Conservation (phyloP, 1,284 basidiomycete genomes). For the Rhodotorula sp. region DNA sequence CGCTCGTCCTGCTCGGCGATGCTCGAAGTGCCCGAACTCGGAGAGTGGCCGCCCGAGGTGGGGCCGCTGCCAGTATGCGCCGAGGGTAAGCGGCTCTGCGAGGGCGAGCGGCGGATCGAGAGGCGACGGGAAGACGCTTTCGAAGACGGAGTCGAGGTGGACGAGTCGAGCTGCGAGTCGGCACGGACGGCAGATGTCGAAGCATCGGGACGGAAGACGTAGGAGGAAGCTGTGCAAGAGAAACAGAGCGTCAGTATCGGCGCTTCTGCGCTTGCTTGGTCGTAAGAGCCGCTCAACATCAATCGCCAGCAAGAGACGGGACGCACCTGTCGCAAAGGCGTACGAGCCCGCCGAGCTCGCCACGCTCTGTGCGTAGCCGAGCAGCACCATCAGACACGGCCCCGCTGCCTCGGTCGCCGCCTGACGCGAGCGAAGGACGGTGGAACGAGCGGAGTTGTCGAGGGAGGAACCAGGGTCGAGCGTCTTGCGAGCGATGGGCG, state of each 20-base stretch:
- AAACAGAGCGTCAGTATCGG: background rate
- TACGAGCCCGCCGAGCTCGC: slow-evolving; percentile 15
- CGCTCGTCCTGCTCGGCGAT: slow-evolving; percentile 2
- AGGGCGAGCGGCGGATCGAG: slow-evolving; percentile 9
- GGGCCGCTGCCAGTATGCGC: background rate
- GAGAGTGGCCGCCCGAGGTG: background rate
- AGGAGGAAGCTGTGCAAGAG: slow-evolving; percentile 9
- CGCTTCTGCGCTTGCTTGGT: too few relatives aligned
- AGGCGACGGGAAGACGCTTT: slow-evolving; percentile 8
- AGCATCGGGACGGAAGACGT: slow-evolving; percentile 13
- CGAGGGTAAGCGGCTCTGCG: background rate
- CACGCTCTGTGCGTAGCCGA: slow-evolving; percentile 16
- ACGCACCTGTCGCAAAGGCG: slow-evolving; percentile 25
- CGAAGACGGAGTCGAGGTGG: background rate
- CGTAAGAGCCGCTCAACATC: background rate
- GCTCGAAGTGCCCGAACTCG: background rate
- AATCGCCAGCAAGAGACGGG: background rate
- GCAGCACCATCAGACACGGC: slow-evolving; percentile 14
- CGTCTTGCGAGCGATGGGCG: background rate
- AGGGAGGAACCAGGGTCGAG: background rate
- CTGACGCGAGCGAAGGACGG: too few relatives aligned
- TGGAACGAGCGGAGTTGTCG: background rate
- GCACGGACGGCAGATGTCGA: background rate
- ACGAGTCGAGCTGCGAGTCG: background rate
- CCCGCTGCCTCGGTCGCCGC: background rate